Evolutionary conservation across 306 rosid species (phyloP), one percentile per base, ranked within the genome.

Genomic region (Malus fusca): DNA sequence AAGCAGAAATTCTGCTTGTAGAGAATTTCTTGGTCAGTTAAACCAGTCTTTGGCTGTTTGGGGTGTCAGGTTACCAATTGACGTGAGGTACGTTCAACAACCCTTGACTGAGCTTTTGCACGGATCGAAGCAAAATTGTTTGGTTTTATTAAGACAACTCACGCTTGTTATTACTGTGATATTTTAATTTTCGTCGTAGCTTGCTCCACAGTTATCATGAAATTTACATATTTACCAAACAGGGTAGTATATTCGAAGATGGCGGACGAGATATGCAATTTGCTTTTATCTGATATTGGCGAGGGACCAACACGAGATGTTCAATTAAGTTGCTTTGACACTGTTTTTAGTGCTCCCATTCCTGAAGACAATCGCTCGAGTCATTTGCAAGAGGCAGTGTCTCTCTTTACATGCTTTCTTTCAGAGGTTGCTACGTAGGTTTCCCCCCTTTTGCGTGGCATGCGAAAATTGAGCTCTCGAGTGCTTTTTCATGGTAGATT

Each of bases 211-310:
- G 56, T 37, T 12, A 72, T 72, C 55, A 0, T 51, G 19, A 22
- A 14, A 18, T 40, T 60, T 22, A 59, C 26, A 4, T 59, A 37
- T 2, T 37, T 58, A 59, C 56, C 56, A 3, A 42, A 78, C 87
- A 95, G 98, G 77, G 87, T 89, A 74, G 96, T 74, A 46, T 92
- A 85, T 86, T 92, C 97, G n/a, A 92, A 88, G 87, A 95, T 95
- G 97, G 95, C 88, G 0, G 82, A 92, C 53, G 92, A 92, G 84
- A 84, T 92, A 68, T 81, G 93, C 79, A 82, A 86, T 48, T 75
- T 89, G 82, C 91, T 95, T 78, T 87, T 92, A 63, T 86, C 88
- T 51, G 83, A 77, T 79, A 80, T 89, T 8, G 86, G 88, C 2
- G 97, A 95, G 40, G 89, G 89, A 72, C 78, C 88, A 30, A 75